Evolutionary conservation across 441 rosid species (phyloP), one percentile per base, ranked within the genome.

Genomic region (Rhodomyrtus psidioides): DNA sequence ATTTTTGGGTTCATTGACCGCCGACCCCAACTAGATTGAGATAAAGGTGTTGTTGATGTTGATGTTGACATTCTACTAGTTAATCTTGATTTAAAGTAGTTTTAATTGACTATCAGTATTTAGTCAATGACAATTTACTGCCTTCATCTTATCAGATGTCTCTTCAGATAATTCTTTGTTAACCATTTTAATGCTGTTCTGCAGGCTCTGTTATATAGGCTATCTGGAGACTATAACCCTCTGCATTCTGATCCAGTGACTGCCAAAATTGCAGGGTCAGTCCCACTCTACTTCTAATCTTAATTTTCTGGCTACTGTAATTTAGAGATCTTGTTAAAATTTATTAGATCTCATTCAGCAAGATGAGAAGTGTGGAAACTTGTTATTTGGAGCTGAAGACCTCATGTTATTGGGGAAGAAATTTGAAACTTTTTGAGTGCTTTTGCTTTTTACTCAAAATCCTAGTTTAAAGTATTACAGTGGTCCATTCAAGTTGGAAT

Each of bases 191-290:
- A 27, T 83, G 53, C 83, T 83, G 84, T 82, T 90, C 82, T 88
- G 92, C 93, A 97, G 99, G 99, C 99, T 59, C 91, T 97, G 89
- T 89, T 97, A 86, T 97, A 97, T 87, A 92, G 98, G 93, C 89
- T 96, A 83, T 96, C 99, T 58, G 99, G 99, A 88, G 99, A 97
- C 87, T 96, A 95, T 82, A 96, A 97, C 90, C 99, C 98, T 88
- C 88, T 97, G 86, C 99, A 95, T 91, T 94, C 99, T 27, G 99
- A 97, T 92, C 98, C 98, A 83, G 84, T 82, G 88, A 4, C 94
- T 85, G 98, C 98, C 21, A 88, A 89, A 90, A 89, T 87, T 87
- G 98, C 98, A 59, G 99, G 98, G 98, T 97, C 82, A 75, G 98
- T 92, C 49, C 46, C 79, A 30, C 26, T 53, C 55, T 82, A 82